Base-by-base conservation (phyloP, 805 yeast species). In the Isabelozyma gotoi region DNA sequence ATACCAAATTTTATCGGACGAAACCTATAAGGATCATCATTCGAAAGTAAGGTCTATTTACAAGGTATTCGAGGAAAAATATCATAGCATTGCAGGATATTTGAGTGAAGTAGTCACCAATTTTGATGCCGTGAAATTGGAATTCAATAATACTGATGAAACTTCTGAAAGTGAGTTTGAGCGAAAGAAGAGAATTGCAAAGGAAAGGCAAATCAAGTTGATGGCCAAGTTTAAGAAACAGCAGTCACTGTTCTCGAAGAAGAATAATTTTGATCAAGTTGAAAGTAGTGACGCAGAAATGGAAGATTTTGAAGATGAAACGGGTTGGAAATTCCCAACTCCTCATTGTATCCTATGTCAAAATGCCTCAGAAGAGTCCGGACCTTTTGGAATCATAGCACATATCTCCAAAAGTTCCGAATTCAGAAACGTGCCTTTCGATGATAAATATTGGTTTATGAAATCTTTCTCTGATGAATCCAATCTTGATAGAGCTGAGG, bases 291-390 rank as follows among this genome's bases (percentile, higher is more conserved):
- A 76, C 42, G 63, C 62, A 7, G 81, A 71, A 33, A 70, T 70
- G 60, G 65, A 62, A 15, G 77, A 68, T 19, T 63, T 57, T 18
- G 68, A 60, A n/a, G 60, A 54, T 3, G 52, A 49, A 5, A 33
- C 35, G 2, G 69, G 74, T 1, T 85, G 91, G 92, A 68, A 67
- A 29, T 88, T 78, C 52, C 94, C 95, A 0, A 81, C 80, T 21
- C 81, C 81, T 21, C 85, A 81, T 49, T 89, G 96, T 59, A 82
- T 89, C 32, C 66, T 89, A 12, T 89, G 96, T 60, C 90, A 88
- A 51, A 86, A 85, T 80, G 83, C 88, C 0, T 76, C 82, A 1
- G 74, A 73, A 16, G 77, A 78, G 16, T 77, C 77, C 17, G 87
- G 85, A 3, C 78, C 87, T 0, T 87, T 84, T 62, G 96, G 96